These are phyloP conservation scores for Astrothelium macrocarpum DNA, from an alignment of 495 filamentous ascomycete species.

Conservation along the genomic window DNA sequence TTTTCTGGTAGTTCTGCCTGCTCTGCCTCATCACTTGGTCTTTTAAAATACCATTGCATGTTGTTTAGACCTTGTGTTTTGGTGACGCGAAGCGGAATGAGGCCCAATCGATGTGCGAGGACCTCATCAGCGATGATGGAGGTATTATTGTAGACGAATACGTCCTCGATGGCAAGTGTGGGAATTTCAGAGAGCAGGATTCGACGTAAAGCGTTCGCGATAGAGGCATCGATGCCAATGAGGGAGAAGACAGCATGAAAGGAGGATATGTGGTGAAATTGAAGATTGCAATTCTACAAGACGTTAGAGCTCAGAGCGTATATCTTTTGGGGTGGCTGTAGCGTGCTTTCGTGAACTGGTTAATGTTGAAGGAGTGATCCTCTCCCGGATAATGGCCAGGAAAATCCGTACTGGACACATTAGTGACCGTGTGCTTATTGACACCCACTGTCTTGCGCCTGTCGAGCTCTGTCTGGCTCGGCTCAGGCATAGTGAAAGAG, in stretches of 20 bases:
- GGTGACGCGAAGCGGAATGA: constrained; percentile 73
- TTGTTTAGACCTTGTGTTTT: constrained; percentile 61
- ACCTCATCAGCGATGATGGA: constrained; percentile 97
- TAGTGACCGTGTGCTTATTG: constrained; percentile 77
- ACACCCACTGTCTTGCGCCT: constrained; percentile 65
- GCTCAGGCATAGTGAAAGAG: neutral
- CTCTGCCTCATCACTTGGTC: constrained; percentile 36
- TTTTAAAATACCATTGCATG: constrained; percentile 66
- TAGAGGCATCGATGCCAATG: constrained; percentile 78
- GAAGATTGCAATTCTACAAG: constrained; percentile 52
- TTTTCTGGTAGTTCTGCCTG: constrained; percentile 38
- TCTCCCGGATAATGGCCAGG: constrained; percentile 86
- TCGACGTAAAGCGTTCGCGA: constrained; percentile 96
- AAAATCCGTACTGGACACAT: constrained; percentile 81
- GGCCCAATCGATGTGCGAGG: constrained; percentile 74
- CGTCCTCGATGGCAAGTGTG: constrained; percentile 82
- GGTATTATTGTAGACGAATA: constrained; percentile 90
- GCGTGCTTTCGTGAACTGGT: constrained; percentile 55
- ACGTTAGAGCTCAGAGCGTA: neutral
- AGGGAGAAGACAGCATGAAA: constrained; percentile 79
- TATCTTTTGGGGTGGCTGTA: neutral
- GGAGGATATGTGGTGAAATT: constrained; percentile 72
- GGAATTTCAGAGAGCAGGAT: constrained; percentile 95
- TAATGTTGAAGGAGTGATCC: constrained; percentile 76
- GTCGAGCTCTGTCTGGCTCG: constrained; percentile 23